Evolutionary conservation across 148 eudicot species (phyloP), one percentile per base, ranked within the genome.

Genomic region (Rhododendron williamsianum): DNA sequence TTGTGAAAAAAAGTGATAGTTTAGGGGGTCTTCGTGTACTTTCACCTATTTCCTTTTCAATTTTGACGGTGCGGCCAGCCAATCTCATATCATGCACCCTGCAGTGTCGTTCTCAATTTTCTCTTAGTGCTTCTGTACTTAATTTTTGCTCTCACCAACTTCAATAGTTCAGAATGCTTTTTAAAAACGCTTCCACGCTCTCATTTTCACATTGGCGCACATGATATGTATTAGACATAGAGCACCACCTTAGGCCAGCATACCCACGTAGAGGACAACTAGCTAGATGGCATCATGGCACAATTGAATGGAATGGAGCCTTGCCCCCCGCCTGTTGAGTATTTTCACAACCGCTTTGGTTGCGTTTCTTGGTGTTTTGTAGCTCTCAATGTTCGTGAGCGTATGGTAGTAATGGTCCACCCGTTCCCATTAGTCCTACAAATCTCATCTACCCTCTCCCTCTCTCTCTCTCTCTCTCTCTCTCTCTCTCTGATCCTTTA

Each of bases 331-430:
- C 74, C 35, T 10, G 74, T 27, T 12, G 18, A 69, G 74, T 69
- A 3, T 69, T 27, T 67, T 67, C 16, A 25, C 35, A 25, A 23
- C 73, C 35, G 3, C 25, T 65, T n/a, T 2, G 73, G 73, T 9
- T 9, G 25, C 35, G 6, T 67, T 67, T 67, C 72, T n/a, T n/a
- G 4, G 73, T 67, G 35, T 67, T 67, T 27, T 27, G 73, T 67
- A 25, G 73, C 16, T 67, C 73, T 67, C 73, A 67, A 67, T 25
- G 77, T 15, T 84, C 4, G 58, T 11, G 3, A 63, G 27, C 27
- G n/a, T 63, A 63, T 23, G 69, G 27, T 63, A 23, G 38, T 54
- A 58, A 56, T 78, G 86, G 86, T 78, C 86, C 86, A 84, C 46
- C 76, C 23, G 25, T 74, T 16, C 76, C 86, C 27, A 46, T 4